Evolutionary conservation across 2,329 filamentous ascomycete species (phyloP), one percentile per base, ranked within the genome.

Genomic region (Fusarium veterinarium): DNA sequence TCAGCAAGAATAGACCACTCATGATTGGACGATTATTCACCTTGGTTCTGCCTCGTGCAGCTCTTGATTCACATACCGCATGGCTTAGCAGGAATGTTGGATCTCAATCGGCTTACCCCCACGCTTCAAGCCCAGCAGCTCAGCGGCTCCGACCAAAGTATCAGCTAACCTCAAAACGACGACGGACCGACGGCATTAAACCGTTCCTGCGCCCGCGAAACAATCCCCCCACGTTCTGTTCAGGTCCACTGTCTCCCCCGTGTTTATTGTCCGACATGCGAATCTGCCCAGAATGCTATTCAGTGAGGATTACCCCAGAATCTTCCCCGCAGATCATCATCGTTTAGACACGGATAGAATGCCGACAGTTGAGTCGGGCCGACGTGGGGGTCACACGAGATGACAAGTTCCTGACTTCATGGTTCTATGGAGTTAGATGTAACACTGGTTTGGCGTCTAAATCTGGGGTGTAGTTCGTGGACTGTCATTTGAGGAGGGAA

Each of bases 251-350:
- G 17, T 45, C 12, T 60, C 49, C 49, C 59, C 59, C 59, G 20
- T 62, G 51, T 62, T 62, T 58, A 62, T 58, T 62, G 35, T 13
- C 59, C 59, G 59, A 58, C 17, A 25, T 58, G 51, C 33, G 28
- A 17, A 28, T 28, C 10, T 30, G 49, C 3, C 6, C 10, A 17
- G 23, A 40, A 53, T 42, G 40, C n/a, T 33, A 37, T 30, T 0
- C 17, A 41, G 20, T 2, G 11, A 37, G 10, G 11, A 31, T n/a
- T 62, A 58, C 20, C 33, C 49, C 52, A 37, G 33, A 31, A 3
- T n/a, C 3, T 60, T 61, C 60, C 60, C 60, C 55, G 44, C 55
- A 64, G 14, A 48, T 30, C 17, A 60, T 33, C 44, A n/a, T 35
- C 41, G 13, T 25, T 10, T 16, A 35, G 19, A 53, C 33, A 20